These are phyloP conservation scores for Amanita inopinata DNA, from an alignment of 768 basidiomycete genomes.

Conservation along the genomic window DNA sequence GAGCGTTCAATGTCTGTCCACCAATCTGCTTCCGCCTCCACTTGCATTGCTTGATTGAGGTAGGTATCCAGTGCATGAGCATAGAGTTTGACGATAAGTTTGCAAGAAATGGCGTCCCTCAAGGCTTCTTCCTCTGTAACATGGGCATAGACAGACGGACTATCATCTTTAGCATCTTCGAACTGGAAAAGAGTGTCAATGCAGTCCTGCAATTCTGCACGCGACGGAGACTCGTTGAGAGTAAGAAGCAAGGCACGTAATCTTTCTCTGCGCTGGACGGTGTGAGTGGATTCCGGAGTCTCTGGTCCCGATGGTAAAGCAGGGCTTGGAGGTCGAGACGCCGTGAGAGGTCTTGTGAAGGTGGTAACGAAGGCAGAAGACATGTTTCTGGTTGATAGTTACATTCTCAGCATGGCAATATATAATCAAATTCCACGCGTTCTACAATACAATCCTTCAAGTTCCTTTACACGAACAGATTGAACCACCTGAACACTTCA, in stretches of 20 bases:
- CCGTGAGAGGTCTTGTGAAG: slow-evolving; percentile 4
- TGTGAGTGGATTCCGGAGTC: neutral
- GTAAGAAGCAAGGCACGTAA: slow-evolving; percentile 3
- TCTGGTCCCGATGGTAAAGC: neutral
- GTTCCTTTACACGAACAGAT: slow-evolving; percentile 44
- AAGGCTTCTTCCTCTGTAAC: slow-evolving; percentile 29
- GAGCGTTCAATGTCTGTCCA: slow-evolving; percentile 72
- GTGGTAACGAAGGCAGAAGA: slow-evolving; percentile 4
- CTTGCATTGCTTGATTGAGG: slow-evolving; percentile 54
- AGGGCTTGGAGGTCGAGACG: neutral
- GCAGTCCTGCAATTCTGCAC: neutral
- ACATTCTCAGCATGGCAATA: neutral
- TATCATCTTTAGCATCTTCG: neutral
- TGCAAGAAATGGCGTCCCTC: slow-evolving; percentile 34
- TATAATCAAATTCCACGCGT: neutral
- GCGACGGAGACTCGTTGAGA: neutral
- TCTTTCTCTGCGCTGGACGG: neutral
- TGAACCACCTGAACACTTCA: slow-evolving; percentile 90
- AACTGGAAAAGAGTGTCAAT: neutral
- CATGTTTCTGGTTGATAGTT: neutral
- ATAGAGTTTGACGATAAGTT: slow-evolving; percentile 50
- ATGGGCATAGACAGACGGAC: neutral
- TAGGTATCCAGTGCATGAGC: slow-evolving; percentile 54
- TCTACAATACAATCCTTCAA: neutral
- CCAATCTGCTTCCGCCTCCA: slow-evolving; percentile 76